Conservation (phyloP, 106 monocot genomes). For the Iris macrosiphon region DNA sequence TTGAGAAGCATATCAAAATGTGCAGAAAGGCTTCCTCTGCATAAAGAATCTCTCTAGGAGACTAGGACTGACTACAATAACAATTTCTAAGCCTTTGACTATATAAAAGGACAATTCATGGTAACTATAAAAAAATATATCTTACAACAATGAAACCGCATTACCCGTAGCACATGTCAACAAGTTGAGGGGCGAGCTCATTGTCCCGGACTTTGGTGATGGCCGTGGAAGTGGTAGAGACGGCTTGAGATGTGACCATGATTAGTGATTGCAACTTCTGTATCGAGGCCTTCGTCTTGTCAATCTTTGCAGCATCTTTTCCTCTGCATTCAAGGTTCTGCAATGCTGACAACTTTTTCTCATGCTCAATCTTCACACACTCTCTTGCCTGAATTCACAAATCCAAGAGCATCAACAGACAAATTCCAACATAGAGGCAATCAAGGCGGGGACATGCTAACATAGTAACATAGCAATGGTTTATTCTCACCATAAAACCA, state of each 20-base stretch:
- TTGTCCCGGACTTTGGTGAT: conserved; percentile 76
- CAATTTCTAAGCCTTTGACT: not conserved
- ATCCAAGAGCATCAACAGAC: no score
- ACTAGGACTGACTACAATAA: no score
- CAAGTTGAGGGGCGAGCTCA: conserved; percentile 87
- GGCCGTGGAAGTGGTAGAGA: conserved; percentile 79
- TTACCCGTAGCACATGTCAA: conserved; percentile 84
- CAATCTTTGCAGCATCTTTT: conserved; percentile 58
- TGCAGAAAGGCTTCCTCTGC: no score
- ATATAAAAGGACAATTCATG: not conserved
- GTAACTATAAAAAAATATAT: no score
- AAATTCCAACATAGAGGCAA: no score
- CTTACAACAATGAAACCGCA: no score
- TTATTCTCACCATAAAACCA: no score
- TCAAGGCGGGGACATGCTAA: no score
- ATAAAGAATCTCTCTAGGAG: no score
- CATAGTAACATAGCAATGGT: no score
- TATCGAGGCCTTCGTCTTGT: conserved; percentile 81
- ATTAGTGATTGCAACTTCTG: conserved; percentile 75
- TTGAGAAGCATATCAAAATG: no score
- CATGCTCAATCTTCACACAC: conserved; percentile 81
- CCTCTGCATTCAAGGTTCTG: conserved; percentile 82
- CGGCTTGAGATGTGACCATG: conserved; percentile 85
- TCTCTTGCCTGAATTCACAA: conserved; percentile 59
- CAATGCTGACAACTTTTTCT: conserved; percentile 75